phyloP scores from a whole-genome alignment of 306 rosid genomes.

The Malus asiatica region DNA sequence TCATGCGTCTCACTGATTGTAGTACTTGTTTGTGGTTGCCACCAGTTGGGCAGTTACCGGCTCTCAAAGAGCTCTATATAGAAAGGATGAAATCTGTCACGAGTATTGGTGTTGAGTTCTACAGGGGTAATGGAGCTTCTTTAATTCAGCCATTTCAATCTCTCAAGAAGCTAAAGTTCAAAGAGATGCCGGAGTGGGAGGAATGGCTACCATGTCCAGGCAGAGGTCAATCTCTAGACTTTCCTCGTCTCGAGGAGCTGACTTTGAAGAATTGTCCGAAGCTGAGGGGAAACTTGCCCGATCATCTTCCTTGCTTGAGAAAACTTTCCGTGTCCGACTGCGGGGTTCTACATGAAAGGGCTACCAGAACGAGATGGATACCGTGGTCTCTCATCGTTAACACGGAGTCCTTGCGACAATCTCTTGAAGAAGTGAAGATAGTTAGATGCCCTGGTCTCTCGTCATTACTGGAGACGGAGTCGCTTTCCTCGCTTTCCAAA shows the following conservation, averaged over 20 bases:
- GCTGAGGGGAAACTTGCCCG: background rate
- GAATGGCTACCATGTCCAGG: background rate
- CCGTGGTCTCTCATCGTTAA: background rate
- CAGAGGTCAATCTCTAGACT: background rate
- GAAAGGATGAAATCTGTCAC: background rate
- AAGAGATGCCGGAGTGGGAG: background rate
- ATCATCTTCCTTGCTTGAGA: background rate
- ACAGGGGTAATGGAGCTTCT: background rate
- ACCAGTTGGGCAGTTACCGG: constrained; percentile 6
- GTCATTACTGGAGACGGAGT: background rate
- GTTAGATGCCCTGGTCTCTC: background rate
- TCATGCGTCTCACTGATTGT: background rate
- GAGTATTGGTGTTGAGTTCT: background rate
- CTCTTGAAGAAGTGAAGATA: background rate
- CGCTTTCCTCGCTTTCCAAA: background rate
- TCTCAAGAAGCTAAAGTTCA: background rate
- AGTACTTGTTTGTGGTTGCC: background rate
- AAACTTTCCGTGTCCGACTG: accelerated
- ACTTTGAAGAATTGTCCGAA: background rate
- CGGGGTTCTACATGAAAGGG: background rate
- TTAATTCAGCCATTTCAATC: background rate
- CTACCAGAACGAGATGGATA: too few relatives aligned
- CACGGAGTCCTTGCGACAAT: background rate
- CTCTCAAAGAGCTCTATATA: background rate
- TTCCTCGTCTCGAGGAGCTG: background rate